phyloP scores from a whole-genome alignment of 306 rosid genomes.

The Ormosia emarginata region DNA sequence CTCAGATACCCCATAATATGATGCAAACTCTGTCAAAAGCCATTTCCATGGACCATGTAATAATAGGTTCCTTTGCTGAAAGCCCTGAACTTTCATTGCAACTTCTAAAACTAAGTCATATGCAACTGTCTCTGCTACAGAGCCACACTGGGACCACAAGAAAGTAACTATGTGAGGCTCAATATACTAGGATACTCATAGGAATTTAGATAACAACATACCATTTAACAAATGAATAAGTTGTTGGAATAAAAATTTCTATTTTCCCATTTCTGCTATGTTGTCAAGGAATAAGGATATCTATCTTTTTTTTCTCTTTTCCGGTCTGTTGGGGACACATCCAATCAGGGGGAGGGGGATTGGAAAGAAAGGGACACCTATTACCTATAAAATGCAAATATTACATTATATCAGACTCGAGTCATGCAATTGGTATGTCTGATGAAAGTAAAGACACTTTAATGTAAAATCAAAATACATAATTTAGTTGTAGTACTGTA shows the following conservation, averaged over 20 bases:
- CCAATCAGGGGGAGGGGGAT: not conserved
- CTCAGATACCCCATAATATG: slow-evolving; percentile 91
- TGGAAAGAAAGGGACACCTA: not conserved
- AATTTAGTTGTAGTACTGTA: not conserved
- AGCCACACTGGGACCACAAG: slow-evolving; percentile 59
- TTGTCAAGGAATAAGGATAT: not conserved
- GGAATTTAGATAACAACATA: not conserved
- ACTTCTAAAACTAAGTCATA: slow-evolving; percentile 89
- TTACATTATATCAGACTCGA: not conserved
- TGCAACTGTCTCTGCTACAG: slow-evolving; percentile 96
- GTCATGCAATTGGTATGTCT: not conserved
- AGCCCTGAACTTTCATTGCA: slow-evolving; percentile 90
- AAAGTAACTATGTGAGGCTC: not conserved
- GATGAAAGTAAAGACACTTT: not conserved
- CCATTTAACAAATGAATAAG: not conserved
- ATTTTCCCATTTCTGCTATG: not conserved
- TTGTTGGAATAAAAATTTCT: not conserved
- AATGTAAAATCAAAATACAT: not conserved
- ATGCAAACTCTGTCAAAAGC: slow-evolving; percentile 88
- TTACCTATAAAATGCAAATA: not conserved
- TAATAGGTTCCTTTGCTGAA: slow-evolving; percentile 77
- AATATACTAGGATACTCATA: not conserved
- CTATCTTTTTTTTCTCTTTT: not conserved
- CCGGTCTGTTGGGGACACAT: not conserved
- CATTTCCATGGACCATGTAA: slow-evolving; percentile 95